These are phyloP conservation scores for Pichia sp. DNA, from an alignment of 1,139 yeast species.

Conservation along the genomic window DNA sequence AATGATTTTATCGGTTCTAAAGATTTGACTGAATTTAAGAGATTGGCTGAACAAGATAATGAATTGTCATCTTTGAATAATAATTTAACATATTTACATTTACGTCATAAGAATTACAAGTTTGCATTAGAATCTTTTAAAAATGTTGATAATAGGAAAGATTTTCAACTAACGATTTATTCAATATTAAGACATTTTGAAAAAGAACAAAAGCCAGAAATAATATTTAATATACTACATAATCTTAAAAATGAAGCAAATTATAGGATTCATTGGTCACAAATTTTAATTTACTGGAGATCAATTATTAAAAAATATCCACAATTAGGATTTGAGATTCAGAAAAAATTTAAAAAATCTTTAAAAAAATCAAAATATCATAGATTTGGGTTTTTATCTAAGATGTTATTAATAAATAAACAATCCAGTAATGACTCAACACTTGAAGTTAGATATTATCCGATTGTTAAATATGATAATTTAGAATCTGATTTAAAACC, in stretches of 20 bases:
- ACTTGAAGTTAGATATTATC: conserved; percentile 8
- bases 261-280: conserved; percentile 13
- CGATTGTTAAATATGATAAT: conserved; percentile 10
- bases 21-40: conserved; percentile 6
- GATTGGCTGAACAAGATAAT: conserved; percentile 8
- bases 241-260: conserved; percentile 8
- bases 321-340: conserved; percentile 14
- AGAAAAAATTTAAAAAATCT: conserved; percentile 4
- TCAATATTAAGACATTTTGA: conserved; percentile 17
- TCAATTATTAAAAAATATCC: conserved; percentile 21
- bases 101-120: conserved; percentile 16
- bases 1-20: conserved; percentile 9
- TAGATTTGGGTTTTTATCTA: conserved; percentile 10
- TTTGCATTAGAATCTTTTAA: conserved; percentile 11
- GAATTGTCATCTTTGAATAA: conserved; percentile 8
- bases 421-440: conserved; percentile 1
- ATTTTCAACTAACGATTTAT: conserved; percentile 11
- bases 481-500: conserved; percentile 12
- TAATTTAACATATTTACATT: conserved; percentile 19
- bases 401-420: conserved; percentile 6
- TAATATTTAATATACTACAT: conserved; percentile 10
- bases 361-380: conserved; percentile 12
- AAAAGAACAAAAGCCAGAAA: conserved; percentile 15
- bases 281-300: conserved; percentile 21
- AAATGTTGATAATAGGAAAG: conserved; percentile 6